Evolutionary conservation across 1,139 yeast genomes (phyloP).

Genomic region (Candida sojae): DNA sequence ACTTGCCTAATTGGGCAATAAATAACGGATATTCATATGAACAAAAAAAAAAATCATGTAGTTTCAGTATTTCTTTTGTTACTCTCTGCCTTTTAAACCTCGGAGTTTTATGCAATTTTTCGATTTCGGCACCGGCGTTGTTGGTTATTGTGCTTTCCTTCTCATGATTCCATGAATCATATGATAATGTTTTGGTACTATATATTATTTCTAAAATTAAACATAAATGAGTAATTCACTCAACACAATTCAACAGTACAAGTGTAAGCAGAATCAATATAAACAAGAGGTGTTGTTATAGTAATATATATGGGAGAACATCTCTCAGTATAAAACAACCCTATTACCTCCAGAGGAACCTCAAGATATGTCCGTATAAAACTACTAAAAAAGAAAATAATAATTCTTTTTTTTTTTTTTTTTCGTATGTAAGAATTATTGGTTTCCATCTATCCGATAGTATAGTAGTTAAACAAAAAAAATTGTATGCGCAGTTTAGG

Average conservation of each 20-base stretch:
- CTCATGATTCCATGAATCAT: not conserved
- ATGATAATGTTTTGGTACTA: not conserved
- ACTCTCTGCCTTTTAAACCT: not conserved
- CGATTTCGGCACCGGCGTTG: conserved; percentile 4
- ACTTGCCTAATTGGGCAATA: conserved; percentile 3
- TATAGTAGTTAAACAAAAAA: not conserved
- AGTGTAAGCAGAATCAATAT: too few relatives aligned
- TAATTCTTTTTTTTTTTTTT: not conserved
- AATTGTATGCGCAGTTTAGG: not conserved
- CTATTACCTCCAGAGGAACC: too few relatives aligned
- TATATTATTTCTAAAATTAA: too few relatives aligned
- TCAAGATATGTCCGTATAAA: too few relatives aligned
- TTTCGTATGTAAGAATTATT: not conserved
- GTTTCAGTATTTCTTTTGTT: not conserved
- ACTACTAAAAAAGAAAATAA: not conserved
- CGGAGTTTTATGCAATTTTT: conserved; percentile 3
- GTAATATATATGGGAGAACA: too few relatives aligned
- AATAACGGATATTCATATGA: not conserved
- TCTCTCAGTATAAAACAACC: too few relatives aligned
- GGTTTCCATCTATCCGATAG: conserved; percentile 7
- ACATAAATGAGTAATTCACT: too few relatives aligned
- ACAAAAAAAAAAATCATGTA: not conserved
- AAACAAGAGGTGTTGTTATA: too few relatives aligned
- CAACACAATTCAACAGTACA: too few relatives aligned
- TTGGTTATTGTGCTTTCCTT: not conserved